Percentiles rank a stretch among this genome's conserved stretches.
Conservation (phyloP, 768 basidiomycete species). For the Paxillus involutus region DNA sequence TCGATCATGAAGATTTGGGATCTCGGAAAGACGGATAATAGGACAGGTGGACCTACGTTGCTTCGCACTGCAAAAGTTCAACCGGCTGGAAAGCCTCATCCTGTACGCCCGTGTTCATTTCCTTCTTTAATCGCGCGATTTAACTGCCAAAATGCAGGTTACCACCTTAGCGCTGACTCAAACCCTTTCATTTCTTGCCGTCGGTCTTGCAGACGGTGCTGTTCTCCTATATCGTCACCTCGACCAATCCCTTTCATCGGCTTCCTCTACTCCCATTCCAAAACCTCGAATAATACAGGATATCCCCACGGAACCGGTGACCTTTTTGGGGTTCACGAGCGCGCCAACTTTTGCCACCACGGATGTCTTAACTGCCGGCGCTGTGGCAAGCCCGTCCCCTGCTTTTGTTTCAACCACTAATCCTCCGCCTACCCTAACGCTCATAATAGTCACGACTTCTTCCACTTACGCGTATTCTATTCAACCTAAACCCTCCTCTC, state of each 20-base stretch:
- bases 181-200: slow-evolving; percentile 78
- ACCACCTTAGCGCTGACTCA: slow-evolving; percentile 79
- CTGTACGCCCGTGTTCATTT: slow-evolving; percentile 41
- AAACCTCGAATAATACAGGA: slow-evolving; percentile 87
- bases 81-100: slow-evolving; percentile 73
- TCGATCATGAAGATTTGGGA: slow-evolving; percentile 91
- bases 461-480: slow-evolving; percentile 76
- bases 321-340: slow-evolving; percentile 83
- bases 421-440: slow-evolving; percentile 46
- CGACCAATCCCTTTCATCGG: slow-evolving; percentile 80
- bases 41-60: slow-evolving; percentile 57
- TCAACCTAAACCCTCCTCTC: slow-evolving; percentile 68
- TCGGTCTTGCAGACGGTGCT: slow-evolving; percentile 94
- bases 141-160: slow-evolving; percentile 42
- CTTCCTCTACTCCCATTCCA: slow-evolving; percentile 72
- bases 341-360: slow-evolving; percentile 20
- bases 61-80: slow-evolving; percentile 79
- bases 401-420: neutral
- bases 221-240: slow-evolving; percentile 90
- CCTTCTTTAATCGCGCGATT: neutral
- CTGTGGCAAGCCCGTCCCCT: slow-evolving; percentile 16
- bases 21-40: slow-evolving; percentile 67
- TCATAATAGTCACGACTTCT: slow-evolving; percentile 89
- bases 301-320: slow-evolving; percentile 84
- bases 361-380: slow-evolving; percentile 26